A percentile compares a stretch with the other conserved stretches of the same genome.
Conservation (phyloP, 2,329 filamentous ascomycete genomes). For the Colletotrichum sp. region DNA sequence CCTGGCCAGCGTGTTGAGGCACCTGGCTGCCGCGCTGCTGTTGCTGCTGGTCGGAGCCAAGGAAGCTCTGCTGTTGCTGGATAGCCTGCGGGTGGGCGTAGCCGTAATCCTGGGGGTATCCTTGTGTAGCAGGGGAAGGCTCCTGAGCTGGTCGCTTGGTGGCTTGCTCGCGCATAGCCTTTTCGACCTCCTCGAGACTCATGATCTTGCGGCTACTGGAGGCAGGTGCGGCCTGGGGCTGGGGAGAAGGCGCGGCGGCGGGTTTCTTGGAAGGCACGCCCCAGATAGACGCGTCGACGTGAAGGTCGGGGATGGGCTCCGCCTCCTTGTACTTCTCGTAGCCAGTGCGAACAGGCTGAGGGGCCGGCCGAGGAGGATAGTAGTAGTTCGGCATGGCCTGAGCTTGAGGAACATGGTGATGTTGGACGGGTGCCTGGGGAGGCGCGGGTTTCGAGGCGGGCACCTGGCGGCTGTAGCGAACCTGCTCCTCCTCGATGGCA, state of each 20-base stretch:
- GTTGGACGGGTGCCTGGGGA: conserved; percentile 29
- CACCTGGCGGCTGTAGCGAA: conserved; percentile 79
- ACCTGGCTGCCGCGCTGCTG: conserved; percentile 31
- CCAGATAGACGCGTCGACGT: conserved; percentile 94
- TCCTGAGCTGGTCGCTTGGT: conserved; percentile 48
- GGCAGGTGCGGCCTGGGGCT: conserved; percentile 29
- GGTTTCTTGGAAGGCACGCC: conserved; percentile 69
- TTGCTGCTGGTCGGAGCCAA: conserved; percentile 26
- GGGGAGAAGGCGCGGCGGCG: conserved; percentile 34
- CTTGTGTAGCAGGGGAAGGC: conserved; percentile 31
- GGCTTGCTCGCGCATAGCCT: conserved; percentile 79
- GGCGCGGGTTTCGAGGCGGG: conserved; percentile 52
- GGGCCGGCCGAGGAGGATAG: conserved; percentile 41
- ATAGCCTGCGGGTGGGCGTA: conserved; percentile 19
- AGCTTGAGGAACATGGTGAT: conserved; percentile 25
- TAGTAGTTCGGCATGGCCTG: conserved; percentile 26
- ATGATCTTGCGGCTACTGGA: conserved; percentile 75
- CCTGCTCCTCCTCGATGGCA: conserved; percentile 89
- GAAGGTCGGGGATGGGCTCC: conserved; percentile 85
- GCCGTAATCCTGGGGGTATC: conserved; percentile 15
- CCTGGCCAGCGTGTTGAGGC: conserved; percentile 39
- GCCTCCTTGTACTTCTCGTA: conserved; percentile 88
- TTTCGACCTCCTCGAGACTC: conserved; percentile 97
- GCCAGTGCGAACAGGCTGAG: conserved; percentile 70
- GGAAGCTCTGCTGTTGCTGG: conserved; percentile 18